phyloP scores from a whole-genome alignment of 1,284 basidiomycete genomes.

The Melampsora larici-populina region DNA sequence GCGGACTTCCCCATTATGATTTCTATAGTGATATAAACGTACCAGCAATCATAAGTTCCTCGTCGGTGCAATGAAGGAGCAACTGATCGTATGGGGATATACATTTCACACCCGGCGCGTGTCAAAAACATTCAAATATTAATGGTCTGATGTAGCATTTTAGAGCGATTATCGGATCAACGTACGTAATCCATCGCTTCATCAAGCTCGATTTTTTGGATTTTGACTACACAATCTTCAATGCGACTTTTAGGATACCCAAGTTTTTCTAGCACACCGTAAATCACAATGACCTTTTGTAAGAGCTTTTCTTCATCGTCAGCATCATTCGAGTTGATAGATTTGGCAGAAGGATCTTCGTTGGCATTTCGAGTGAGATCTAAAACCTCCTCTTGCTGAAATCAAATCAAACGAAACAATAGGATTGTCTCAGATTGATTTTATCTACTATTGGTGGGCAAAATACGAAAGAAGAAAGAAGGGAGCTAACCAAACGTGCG shows the following conservation, averaged over 20 bases:
- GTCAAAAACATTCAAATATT: background rate
- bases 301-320: constrained; percentile 69
- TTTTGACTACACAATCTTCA: constrained; percentile 65
- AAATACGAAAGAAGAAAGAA: background rate
- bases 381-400: constrained; percentile 48
- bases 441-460: too few relatives aligned
- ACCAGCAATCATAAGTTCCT: constrained; percentile 41
- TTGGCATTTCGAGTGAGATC: constrained; percentile 45
- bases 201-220: constrained; percentile 70
- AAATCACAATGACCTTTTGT: constrained; percentile 70
- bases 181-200: constrained; percentile 87
- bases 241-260: constrained; percentile 72
- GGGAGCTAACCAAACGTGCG: constrained; percentile 46
- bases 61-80: constrained; percentile 33
- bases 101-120: constrained; percentile 60
- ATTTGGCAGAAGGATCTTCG: constrained; percentile 21
- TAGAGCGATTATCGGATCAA: background rate
- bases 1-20: background rate
- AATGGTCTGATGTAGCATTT: background rate
- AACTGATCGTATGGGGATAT: constrained; percentile 11
- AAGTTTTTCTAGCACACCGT: constrained; percentile 76
- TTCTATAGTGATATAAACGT: background rate
- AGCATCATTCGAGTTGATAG: constrained; percentile 47
- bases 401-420: background rate
- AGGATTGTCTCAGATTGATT: background rate